Evolutionary conservation across 352 stramenopile genomes (phyloP).

Genomic region (Blastocystis sp.): DNA sequence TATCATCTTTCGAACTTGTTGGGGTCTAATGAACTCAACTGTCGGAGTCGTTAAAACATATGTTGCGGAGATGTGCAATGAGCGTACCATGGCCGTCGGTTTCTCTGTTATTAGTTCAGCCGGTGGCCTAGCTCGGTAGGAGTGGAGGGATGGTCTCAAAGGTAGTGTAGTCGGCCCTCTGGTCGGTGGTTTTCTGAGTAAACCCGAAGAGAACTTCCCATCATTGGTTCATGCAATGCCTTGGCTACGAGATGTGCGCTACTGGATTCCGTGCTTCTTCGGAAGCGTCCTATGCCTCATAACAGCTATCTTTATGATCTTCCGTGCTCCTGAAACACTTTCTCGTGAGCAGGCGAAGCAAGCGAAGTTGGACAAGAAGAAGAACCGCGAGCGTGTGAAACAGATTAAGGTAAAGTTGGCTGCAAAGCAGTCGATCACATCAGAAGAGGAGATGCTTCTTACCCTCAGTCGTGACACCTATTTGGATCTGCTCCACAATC

Average conservation of each 20-base stretch:
- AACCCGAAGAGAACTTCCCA: conserved; percentile 44
- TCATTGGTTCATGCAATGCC: conserved; percentile 22
- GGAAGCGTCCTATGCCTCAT: not conserved
- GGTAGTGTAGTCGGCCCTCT: conserved; percentile 43
- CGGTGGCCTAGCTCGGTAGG: conserved; percentile 10
- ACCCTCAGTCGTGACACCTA: conserved; percentile 2
- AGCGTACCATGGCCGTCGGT: not conserved
- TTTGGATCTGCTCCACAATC: not conserved
- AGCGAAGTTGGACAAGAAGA: not conserved
- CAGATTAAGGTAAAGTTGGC: not conserved
- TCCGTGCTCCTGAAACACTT: not conserved
- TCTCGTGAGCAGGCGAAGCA: not conserved
- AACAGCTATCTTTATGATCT: not conserved
- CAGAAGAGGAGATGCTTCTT: conserved; percentile 12
- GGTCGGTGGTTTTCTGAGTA: conserved; percentile 39
- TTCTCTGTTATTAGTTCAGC: conserved; percentile 36
- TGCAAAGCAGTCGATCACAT: not conserved
- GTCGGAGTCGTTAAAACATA: conserved; percentile 59
- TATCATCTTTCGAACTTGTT: conserved; percentile 14
- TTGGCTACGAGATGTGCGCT: conserved; percentile 46
- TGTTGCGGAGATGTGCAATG: conserved; percentile 38
- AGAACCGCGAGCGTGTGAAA: not conserved
- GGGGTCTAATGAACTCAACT: conserved; percentile 50
- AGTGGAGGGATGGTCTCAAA: not conserved
- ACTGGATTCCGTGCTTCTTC: conserved; percentile 51